Evolutionary conservation across 2,329 filamentous ascomycete genomes (phyloP).

Genomic region (Neofusicoccum cordaticola): DNA sequence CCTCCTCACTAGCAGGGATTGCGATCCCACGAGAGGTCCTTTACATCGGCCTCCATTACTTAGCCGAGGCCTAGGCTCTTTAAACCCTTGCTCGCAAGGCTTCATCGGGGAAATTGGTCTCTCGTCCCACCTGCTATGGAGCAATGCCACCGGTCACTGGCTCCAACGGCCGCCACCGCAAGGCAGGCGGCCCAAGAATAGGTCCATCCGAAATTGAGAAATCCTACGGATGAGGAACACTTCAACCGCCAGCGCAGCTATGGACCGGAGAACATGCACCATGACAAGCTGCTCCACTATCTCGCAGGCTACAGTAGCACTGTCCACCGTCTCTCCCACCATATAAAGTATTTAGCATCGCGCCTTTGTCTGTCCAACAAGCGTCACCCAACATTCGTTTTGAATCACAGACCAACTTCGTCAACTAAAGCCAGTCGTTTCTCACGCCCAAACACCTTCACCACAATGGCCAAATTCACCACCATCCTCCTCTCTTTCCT

Average conservation of each 20-base stretch:
- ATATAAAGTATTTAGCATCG: neutral
- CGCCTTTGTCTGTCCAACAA: neutral
- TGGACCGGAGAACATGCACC: neutral
- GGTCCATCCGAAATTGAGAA: neutral
- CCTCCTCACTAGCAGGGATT: constrained; percentile 5
- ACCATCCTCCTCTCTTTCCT: neutral
- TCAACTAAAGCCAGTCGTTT: neutral
- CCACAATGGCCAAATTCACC: constrained; percentile 5
- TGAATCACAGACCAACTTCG: neutral
- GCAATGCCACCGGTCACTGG: neutral
- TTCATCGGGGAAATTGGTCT: neutral
- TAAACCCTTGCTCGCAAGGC: neutral
- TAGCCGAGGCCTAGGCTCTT: neutral
- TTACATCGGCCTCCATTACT: neutral
- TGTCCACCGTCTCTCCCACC: neutral
- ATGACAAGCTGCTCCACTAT: neutral
- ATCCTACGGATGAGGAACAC: neutral
- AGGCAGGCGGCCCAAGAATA: neutral
- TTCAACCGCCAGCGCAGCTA: neutral
- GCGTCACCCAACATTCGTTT: neutral
- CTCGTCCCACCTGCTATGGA: neutral
- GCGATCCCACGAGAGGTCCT: constrained; percentile 4
- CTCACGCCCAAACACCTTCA: neutral
- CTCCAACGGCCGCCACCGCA: neutral
- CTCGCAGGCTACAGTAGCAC: neutral